phyloP scores from a whole-genome alignment of 2,329 filamentous ascomycete genomes.

The Emydomyces testavorans region DNA sequence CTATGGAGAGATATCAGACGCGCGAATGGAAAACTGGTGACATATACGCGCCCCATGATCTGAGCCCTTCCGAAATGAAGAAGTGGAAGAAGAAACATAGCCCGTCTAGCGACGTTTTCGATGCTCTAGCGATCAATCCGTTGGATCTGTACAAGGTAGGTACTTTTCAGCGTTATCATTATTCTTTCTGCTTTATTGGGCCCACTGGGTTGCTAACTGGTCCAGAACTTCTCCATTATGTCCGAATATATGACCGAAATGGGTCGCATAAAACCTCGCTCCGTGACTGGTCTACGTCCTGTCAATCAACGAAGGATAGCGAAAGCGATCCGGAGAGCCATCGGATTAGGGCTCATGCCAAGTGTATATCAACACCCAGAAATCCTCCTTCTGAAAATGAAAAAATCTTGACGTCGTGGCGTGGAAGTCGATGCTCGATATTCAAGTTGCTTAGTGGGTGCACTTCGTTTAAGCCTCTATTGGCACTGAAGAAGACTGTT shows the following conservation, averaged over 20 bases:
- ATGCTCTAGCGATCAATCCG: constrained; percentile 68
- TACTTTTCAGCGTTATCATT: constrained; percentile 15
- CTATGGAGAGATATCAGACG: constrained; percentile 36
- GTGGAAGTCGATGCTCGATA: neutral
- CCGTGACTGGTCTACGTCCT: constrained; percentile 64
- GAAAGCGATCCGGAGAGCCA: constrained; percentile 77
- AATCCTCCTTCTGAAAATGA: constrained; percentile 40
- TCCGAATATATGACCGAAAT: constrained; percentile 76
- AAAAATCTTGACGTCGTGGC: neutral
- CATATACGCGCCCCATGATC: constrained; percentile 80
- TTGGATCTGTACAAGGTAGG: constrained; percentile 75
- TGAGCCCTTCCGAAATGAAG: constrained; percentile 63
- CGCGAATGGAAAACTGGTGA: constrained; percentile 68
- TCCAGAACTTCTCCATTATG: constrained; percentile 81
- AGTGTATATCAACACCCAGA: constrained; percentile 84
- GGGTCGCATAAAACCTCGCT: constrained; percentile 71
- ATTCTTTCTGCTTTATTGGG: neutral
- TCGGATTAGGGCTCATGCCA: constrained; percentile 85
- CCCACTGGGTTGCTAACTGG: neutral
- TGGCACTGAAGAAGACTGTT: no score
- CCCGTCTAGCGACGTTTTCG: constrained; percentile 59
- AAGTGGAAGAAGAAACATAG: constrained; percentile 59
- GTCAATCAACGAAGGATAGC: constrained; percentile 89
- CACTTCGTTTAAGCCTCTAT: constrained; percentile 4
- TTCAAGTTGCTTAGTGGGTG: constrained; percentile 4